Conservation (phyloP, 23 red algal genomes). For the Gracilaria domingensis region DNA sequence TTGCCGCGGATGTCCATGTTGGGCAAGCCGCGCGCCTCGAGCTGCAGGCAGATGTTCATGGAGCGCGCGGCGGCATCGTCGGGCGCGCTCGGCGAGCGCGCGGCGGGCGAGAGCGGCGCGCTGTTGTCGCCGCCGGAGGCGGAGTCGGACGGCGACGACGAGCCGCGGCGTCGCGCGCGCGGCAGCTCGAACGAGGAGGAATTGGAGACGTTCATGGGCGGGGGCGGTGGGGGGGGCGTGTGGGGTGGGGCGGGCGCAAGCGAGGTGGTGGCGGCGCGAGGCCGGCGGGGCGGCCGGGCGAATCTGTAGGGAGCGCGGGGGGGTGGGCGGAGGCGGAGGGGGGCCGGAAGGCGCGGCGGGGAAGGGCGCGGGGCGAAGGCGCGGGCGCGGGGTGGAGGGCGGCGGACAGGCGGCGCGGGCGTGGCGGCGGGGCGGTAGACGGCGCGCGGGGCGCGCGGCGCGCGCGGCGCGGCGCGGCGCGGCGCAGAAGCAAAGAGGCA, state of each 20-base stretch:
- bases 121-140: background rate
- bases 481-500: background rate
- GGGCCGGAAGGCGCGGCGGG: background rate
- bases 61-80: slow-evolving; percentile 28
- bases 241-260: no score
- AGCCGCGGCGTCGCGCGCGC: background rate
- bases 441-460: no score
- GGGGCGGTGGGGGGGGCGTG: background rate
- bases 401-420: no score
- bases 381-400: no score
- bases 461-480: no score
- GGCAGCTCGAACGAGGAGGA: slow-evolving; percentile 4
- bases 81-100: background rate
- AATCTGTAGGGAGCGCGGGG: no score
- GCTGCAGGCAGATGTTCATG: slow-evolving; percentile 56
- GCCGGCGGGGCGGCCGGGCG: no score
- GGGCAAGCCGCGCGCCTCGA: slow-evolving; percentile 50
- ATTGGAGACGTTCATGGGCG: background rate
- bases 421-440: no score
- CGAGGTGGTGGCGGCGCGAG: no score
- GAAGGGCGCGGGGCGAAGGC: no score
- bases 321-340: background rate
- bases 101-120: background rate
- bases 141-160: background rate
- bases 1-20: slow-evolving; percentile 52